phyloP scores from a whole-genome alignment of 2,329 filamentous ascomycete species.

The Neurospora sp. region DNA sequence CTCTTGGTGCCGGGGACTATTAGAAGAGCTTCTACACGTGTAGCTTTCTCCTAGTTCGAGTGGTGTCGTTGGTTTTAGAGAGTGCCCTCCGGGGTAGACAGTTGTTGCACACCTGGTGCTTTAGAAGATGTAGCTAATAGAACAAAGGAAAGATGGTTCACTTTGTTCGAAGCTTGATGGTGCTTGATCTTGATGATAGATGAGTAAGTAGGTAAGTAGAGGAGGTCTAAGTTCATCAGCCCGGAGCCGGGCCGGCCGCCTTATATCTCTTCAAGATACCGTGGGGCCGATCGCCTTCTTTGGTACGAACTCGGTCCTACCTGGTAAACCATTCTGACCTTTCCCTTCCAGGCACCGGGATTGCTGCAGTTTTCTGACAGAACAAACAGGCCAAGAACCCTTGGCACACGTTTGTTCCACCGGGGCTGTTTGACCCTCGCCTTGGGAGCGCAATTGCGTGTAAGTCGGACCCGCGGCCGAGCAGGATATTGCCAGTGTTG shows the following conservation, averaged over 20 bases:
- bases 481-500: not conserved
- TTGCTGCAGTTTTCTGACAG: not conserved
- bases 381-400: not conserved
- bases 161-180: not conserved
- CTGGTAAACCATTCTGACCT: not conserved
- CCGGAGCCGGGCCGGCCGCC: not conserved
- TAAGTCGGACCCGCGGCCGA: not conserved
- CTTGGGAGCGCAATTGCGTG: not conserved
- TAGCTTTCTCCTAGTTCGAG: not conserved
- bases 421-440: not conserved
- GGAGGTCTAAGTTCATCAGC: not conserved
- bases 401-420: not conserved
- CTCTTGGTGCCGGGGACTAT: not conserved
- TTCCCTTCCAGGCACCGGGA: not conserved
- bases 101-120: conserved; percentile 7
- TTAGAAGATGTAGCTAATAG: not conserved
- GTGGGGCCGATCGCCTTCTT: not conserved
- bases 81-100: conserved; percentile 6
- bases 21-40: not conserved
- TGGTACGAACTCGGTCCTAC: not conserved
- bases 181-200: not conserved
- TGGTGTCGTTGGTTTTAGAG: not conserved
- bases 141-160: not conserved
- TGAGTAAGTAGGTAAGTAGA: not conserved
- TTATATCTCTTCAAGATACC: not conserved